Evolutionary conservation across 2,329 filamentous ascomycete species (phyloP).

Genomic region (Cercospora sesami): DNA sequence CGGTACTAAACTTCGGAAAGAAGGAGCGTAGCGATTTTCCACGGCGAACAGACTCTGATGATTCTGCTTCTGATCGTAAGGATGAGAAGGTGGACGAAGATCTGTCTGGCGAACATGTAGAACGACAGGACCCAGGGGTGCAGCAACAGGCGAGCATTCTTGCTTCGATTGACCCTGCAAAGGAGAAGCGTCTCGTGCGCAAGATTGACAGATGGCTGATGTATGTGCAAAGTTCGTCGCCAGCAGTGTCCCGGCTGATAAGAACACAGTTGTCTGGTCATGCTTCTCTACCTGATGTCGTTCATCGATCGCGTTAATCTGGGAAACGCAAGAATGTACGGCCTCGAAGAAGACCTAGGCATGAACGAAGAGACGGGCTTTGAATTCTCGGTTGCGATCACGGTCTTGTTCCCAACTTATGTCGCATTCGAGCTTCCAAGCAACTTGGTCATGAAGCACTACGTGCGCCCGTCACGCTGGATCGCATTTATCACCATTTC

Average conservation of each 20-base stretch:
- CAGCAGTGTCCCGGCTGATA: background rate
- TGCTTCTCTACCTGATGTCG: constrained; percentile 75
- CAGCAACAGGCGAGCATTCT: background rate
- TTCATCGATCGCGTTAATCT: constrained; percentile 54
- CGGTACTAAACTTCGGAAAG: background rate
- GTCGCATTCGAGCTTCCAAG: constrained; percentile 14
- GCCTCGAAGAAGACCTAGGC: constrained; percentile 17
- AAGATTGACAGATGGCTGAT: constrained; percentile 70
- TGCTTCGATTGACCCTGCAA: constrained; percentile 39
- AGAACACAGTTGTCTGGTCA: constrained; percentile 55
- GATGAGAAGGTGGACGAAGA: background rate
- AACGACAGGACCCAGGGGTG: background rate
- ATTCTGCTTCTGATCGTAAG: background rate
- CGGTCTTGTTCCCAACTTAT: constrained; percentile 24
- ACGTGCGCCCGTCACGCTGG: background rate
- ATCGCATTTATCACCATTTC: background rate
- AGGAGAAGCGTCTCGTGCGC: constrained; percentile 59
- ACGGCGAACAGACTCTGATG: background rate
- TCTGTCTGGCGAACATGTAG: background rate
- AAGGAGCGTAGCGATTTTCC: background rate
- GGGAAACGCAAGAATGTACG: constrained; percentile 16
- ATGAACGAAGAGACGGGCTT: constrained; percentile 8
- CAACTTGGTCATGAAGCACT: constrained; percentile 21
- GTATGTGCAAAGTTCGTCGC: background rate
- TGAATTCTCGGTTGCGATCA: constrained; percentile 20